These are phyloP conservation scores for Globisporangium megalacanthum DNA, from an alignment of 352 stramenopile species.

Conservation along the genomic window DNA sequence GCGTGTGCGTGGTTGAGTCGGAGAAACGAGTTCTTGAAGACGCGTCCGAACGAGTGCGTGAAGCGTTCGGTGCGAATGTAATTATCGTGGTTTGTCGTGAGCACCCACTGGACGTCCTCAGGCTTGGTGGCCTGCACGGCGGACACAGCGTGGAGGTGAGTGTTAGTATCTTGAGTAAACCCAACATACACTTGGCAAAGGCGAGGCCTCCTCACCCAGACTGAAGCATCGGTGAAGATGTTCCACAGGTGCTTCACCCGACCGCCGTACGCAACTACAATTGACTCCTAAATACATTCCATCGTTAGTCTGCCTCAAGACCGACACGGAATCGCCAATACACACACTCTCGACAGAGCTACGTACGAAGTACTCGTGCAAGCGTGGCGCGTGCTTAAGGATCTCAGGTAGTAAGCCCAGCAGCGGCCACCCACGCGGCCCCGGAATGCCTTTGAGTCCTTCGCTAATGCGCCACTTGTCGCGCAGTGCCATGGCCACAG, in stretches of 20 bases:
- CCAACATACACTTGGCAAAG: background rate
- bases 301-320: background rate
- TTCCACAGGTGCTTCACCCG: slow-evolving; percentile 68
- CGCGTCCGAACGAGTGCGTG: slow-evolving; percentile 49
- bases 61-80: slow-evolving; percentile 67
- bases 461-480: slow-evolving; percentile 42
- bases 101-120: slow-evolving; percentile 51
- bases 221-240: slow-evolving; percentile 51
- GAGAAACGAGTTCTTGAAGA: slow-evolving; percentile 66
- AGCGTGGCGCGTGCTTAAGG: slow-evolving; percentile 36
- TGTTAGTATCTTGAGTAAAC: background rate
- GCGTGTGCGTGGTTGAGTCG: slow-evolving; percentile 45
- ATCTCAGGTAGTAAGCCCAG: slow-evolving; percentile 50
- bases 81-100: slow-evolving; percentile 56
- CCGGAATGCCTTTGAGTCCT: slow-evolving; percentile 29
- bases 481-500: background rate
- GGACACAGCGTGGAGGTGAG: background rate
- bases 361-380: slow-evolving; percentile 47
- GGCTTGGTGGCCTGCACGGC: slow-evolving; percentile 32
- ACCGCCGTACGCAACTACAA: slow-evolving; percentile 31
- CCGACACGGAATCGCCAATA: no score
- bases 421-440: slow-evolving; percentile 31
- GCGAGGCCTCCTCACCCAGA: slow-evolving; percentile 28
- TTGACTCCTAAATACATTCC: slow-evolving; percentile 17
- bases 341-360: no score